Evolutionary conservation across 2,329 filamentous ascomycete genomes (phyloP).

Genomic region (Sporothrix inflata): DNA sequence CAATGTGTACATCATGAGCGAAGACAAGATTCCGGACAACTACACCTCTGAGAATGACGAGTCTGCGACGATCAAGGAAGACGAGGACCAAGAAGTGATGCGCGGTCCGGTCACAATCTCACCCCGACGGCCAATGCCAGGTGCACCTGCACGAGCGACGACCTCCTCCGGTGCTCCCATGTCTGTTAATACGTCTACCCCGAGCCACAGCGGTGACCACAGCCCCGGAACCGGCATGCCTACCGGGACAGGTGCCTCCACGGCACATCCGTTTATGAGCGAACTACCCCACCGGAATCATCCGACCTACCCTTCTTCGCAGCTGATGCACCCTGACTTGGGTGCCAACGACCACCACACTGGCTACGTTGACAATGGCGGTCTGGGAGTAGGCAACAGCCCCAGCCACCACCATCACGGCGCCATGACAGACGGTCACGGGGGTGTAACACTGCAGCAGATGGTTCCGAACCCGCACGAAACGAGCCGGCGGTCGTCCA

Average conservation of each 20-base stretch:
- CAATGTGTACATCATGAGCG: conserved; percentile 55
- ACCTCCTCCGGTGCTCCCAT: conserved; percentile 19
- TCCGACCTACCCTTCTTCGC: conserved; percentile 44
- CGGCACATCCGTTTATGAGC: conserved; percentile 41
- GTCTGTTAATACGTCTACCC: conserved; percentile 23
- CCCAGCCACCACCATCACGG: conserved; percentile 33
- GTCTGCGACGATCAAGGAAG: conserved; percentile 43
- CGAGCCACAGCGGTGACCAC: conserved; percentile 43
- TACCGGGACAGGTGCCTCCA: not conserved
- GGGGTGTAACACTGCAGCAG: conserved; percentile 49
- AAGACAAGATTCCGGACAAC: conserved; percentile 55
- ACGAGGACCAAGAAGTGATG: conserved; percentile 45
- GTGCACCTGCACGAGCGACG: conserved; percentile 36
- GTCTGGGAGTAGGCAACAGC: conserved; percentile 41
- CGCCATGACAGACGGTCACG: conserved; percentile 34
- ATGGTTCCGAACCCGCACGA: conserved; percentile 52
- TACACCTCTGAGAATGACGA: conserved; percentile 55
- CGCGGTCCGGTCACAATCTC: conserved; percentile 44
- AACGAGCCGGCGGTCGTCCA: conserved; percentile 50
- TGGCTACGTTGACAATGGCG: conserved; percentile 45
- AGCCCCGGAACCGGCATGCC: conserved; percentile 37
- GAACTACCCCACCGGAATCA: conserved; percentile 50
- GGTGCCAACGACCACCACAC: conserved; percentile 44
- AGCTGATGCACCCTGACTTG: conserved; percentile 50
- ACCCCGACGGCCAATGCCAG: conserved; percentile 36